These are phyloP conservation scores for Stylosanthes scabra DNA, from an alignment of 331 rosid species.

Conservation along the genomic window DNA sequence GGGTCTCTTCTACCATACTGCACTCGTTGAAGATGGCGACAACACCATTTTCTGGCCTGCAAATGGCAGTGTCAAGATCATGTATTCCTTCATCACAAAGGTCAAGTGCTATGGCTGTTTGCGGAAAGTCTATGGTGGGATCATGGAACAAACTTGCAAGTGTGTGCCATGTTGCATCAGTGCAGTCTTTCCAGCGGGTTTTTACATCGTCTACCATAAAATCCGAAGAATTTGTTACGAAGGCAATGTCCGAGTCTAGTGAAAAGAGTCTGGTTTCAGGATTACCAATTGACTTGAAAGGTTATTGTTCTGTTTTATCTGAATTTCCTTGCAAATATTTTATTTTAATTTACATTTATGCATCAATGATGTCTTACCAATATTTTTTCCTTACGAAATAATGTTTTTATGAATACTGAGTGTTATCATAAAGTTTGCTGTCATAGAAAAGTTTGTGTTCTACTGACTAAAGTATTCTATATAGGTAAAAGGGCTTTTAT, in stretches of 20 bases:
- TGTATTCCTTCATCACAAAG: conserved; percentile 58
- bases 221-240: conserved; percentile 50
- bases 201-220: conserved; percentile 57
- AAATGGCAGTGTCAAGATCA: conserved; percentile 66
- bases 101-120: conserved; percentile 44
- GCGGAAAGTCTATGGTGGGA: conserved; percentile 46
- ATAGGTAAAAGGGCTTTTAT: conserved; percentile 90
- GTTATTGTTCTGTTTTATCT: conserved; percentile 40
- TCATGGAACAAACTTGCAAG: conserved; percentile 63
- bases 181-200: conserved; percentile 48
- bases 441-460: conserved; percentile 14
- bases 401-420: no score
- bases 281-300: conserved; percentile 76
- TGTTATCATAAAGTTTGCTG: conserved; percentile 10
- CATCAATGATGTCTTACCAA: conserved; percentile 19
- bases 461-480: conserved; percentile 27
- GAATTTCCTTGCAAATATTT: conserved; percentile 5
- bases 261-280: conserved; percentile 61
- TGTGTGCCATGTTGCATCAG: conserved; percentile 53
- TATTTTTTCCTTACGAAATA: no score
- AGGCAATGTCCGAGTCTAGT: conserved; percentile 67
- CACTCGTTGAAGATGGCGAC: conserved; percentile 61
- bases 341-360: conserved; percentile 12
- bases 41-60: conserved; percentile 72
- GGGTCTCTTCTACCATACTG: conserved; percentile 26